phyloP scores from a whole-genome alignment of 1,284 basidiomycete species.

The Rhodotorula sp. region DNA sequence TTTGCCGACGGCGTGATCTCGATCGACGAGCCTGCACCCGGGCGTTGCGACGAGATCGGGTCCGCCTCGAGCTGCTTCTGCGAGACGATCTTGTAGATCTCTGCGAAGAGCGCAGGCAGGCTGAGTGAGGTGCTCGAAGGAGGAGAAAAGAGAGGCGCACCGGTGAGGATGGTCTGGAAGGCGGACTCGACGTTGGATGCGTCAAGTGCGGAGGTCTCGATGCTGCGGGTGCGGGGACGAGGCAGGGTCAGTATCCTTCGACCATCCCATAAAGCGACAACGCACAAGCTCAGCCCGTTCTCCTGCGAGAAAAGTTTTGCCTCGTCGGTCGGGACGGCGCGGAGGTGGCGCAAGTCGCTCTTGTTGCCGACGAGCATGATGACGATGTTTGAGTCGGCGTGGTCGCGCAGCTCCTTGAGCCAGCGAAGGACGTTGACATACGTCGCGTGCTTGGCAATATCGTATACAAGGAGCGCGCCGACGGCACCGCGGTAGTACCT shows the following conservation, averaged over 20 bases:
- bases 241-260: too few relatives aligned
- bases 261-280: background rate
- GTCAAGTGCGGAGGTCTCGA: constrained; percentile 99
- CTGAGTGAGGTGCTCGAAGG: background rate
- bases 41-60: constrained; percentile 56
- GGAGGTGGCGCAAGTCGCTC: constrained; percentile 95
- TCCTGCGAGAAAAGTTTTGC: constrained; percentile 47
- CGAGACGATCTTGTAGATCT: constrained; percentile 93
- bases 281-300: constrained; percentile 47
- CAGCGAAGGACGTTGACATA: constrained; percentile 95
- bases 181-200: constrained; percentile 96
- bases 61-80: constrained; percentile 83
- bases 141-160: constrained; percentile 56
- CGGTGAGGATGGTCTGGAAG: constrained; percentile 95
- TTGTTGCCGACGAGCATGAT: constrained; percentile 66
- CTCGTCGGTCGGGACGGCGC: constrained; percentile 88
- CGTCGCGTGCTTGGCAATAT: constrained; percentile 75
- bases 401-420: constrained; percentile 90
- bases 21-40: constrained; percentile 44
- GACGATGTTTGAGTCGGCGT: constrained; percentile 56
- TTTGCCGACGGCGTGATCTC: constrained; percentile 67
- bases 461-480: constrained; percentile 58
- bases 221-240: constrained; percentile 51
- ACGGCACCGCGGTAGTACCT: constrained; percentile 99
- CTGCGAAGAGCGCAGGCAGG: constrained; percentile 55